Percentiles rank a stretch among this genome's conserved stretches.
phyloP scores from a whole-genome alignment of 495 filamentous ascomycete genomes.

The Massariosphaeria phaeospora region DNA sequence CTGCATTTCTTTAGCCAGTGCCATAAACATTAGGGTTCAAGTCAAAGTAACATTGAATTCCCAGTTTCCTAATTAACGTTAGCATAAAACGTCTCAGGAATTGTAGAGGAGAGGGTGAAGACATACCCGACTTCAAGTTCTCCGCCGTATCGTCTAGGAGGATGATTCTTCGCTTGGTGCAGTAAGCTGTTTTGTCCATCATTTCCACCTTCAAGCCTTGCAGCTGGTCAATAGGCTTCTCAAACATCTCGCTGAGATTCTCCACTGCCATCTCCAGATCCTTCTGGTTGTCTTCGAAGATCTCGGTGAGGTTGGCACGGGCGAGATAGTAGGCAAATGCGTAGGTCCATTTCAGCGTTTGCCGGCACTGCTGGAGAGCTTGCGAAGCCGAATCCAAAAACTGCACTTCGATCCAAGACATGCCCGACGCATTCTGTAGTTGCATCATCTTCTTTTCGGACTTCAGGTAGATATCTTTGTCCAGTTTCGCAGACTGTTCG shows the following conservation, averaged over 20 bases:
- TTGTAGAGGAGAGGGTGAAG: neutral
- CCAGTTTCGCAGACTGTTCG: slow-evolving; percentile 93
- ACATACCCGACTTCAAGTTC: slow-evolving; percentile 78
- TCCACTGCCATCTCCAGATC: slow-evolving; percentile 96
- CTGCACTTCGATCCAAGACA: slow-evolving; percentile 99
- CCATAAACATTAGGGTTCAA: neutral
- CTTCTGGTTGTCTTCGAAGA: slow-evolving; percentile 98
- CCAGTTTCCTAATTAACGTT: slow-evolving; percentile 34
- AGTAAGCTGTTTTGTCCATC: slow-evolving; percentile 95
- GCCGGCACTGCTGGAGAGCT: slow-evolving; percentile 88
- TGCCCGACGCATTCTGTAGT: slow-evolving; percentile 83
- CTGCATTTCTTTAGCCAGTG: neutral
- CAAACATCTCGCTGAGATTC: slow-evolving; percentile 93
- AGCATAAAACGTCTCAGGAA: neutral
- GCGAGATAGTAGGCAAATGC: slow-evolving; percentile 96
- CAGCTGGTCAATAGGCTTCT: slow-evolving; percentile 83
- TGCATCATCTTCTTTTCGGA: slow-evolving; percentile 99
- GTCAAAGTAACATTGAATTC: slow-evolving; percentile 39
- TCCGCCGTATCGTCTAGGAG: slow-evolving; percentile 86
- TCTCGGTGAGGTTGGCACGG: slow-evolving; percentile 90
- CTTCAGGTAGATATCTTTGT: slow-evolving; percentile 92
- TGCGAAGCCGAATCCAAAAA: slow-evolving; percentile 90
- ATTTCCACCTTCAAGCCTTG: slow-evolving; percentile 88
- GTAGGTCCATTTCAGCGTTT: slow-evolving; percentile 98
- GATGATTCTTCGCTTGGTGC: slow-evolving; percentile 85